These are phyloP conservation scores for Dactylellina parvicollis DNA, from an alignment of 2,329 filamentous ascomycete species.

Conservation along the genomic window DNA sequence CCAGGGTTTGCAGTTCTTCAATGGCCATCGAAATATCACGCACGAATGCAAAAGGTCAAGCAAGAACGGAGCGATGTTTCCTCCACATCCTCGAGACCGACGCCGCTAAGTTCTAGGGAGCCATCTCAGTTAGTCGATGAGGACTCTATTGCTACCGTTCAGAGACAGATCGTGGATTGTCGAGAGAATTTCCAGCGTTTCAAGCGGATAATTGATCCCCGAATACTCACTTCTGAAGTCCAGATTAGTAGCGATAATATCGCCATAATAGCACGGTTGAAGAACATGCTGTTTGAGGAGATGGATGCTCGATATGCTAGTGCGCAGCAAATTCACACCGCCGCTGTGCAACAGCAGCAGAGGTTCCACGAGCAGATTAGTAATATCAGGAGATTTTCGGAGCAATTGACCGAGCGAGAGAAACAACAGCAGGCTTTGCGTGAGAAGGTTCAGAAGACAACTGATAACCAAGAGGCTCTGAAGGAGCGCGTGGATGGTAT, in stretches of 20 bases:
- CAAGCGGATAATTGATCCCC: slow-evolving; percentile 27
- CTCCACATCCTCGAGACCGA: slow-evolving; percentile 33
- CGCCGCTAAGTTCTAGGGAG: background rate
- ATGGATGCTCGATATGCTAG: slow-evolving; percentile 46
- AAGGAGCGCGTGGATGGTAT: slow-evolving; percentile 38
- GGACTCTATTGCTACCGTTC: slow-evolving; percentile 20
- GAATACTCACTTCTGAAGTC: slow-evolving; percentile 26
- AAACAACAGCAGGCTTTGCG: slow-evolving; percentile 45
- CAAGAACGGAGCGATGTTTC: slow-evolving; percentile 50
- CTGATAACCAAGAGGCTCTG: slow-evolving; percentile 26
- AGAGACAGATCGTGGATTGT: slow-evolving; percentile 30
- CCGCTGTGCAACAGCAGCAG: slow-evolving; percentile 35
- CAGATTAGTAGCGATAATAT: slow-evolving; percentile 32
- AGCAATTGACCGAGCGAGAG: slow-evolving; percentile 37
- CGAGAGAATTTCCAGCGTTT: slow-evolving; percentile 24
- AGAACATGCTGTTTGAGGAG: slow-evolving; percentile 39
- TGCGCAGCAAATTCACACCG: slow-evolving; percentile 40
- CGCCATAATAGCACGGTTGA: slow-evolving; percentile 27
- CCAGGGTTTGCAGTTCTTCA: slow-evolving; percentile 40
- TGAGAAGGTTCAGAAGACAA: slow-evolving; percentile 37
- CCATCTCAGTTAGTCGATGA: slow-evolving; percentile 6
- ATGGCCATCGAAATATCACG: slow-evolving; percentile 45
- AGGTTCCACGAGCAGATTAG: slow-evolving; percentile 50
- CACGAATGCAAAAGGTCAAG: slow-evolving; percentile 32
- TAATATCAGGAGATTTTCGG: slow-evolving; percentile 41